Conservation (phyloP, 352 stramenopile genomes). For the Peronospora farinosa region DNA sequence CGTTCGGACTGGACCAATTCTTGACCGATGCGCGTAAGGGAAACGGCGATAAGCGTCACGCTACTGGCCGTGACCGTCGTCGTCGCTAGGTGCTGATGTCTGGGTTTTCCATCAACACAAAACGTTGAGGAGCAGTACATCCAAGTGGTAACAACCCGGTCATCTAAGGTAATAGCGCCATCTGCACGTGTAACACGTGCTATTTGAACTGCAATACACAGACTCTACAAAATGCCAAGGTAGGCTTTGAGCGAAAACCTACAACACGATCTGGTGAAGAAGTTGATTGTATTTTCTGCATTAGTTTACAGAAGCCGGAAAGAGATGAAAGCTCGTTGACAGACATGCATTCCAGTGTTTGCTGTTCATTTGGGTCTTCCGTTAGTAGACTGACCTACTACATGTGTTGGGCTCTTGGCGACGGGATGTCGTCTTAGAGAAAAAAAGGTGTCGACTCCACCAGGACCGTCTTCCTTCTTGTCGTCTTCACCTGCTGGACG, state of each 20-base stretch:
- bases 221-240: not conserved
- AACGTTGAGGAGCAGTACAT: not conserved
- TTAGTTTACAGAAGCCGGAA: not conserved
- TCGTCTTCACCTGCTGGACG: slow-evolving; percentile 7
- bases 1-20: slow-evolving; percentile 82
- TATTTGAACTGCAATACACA: not conserved
- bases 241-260: not conserved
- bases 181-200: not conserved
- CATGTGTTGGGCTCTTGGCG: too few species aligned
- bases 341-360: too few species aligned
- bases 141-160: not conserved
- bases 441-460: too few species aligned
- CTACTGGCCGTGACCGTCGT: slow-evolving; percentile 23
- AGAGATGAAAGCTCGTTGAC: not conserved
- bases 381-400: too few species aligned
- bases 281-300: not conserved
- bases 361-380: too few species aligned
- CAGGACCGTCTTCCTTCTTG: not conserved
- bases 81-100: slow-evolving; percentile 18
- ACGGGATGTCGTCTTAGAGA: too few species aligned
- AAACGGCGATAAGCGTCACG: slow-evolving; percentile 22
- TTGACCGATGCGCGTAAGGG: slow-evolving; percentile 64
- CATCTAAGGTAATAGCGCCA: too few species aligned
- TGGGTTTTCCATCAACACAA: not conserved
- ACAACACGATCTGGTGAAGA: not conserved